Conservation (phyloP, 768 basidiomycete species). For the Leccinum rimulosum region DNA sequence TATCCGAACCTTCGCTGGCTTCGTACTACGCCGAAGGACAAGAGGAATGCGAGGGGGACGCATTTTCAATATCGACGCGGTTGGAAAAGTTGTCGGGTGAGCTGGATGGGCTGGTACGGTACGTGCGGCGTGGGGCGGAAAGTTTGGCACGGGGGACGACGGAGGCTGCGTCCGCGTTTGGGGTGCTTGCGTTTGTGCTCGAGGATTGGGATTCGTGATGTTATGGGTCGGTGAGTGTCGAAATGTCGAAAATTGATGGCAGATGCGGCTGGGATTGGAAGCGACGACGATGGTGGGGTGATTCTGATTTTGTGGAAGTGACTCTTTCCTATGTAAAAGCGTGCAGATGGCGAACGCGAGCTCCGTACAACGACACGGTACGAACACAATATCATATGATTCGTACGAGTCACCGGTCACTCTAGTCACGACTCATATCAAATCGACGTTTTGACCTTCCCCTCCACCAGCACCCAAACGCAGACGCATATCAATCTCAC, state of each 20-base stretch:
- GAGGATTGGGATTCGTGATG: slow-evolving; percentile 64
- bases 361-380: background rate
- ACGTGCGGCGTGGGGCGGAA: slow-evolving; percentile 64
- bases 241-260: background rate
- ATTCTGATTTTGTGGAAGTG: too few relatives aligned
- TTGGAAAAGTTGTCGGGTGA: slow-evolving; percentile 69
- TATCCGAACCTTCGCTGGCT: slow-evolving; percentile 33
- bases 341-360: background rate
- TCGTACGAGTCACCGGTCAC: too few relatives aligned
- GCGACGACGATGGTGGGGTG: background rate
- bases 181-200: slow-evolving; percentile 69
- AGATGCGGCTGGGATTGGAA: background rate
- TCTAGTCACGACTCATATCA: too few relatives aligned
- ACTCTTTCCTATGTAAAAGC: background rate
- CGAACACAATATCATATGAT: too few relatives aligned
- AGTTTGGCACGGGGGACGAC: slow-evolving; percentile 59
- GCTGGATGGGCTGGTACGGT: slow-evolving; percentile 68
- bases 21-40: slow-evolving; percentile 11
- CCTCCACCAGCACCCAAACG: too few relatives aligned
- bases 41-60: slow-evolving; percentile 40
- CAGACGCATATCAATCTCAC: background rate
- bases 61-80: slow-evolving; percentile 33
- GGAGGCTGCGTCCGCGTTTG: slow-evolving; percentile 62
- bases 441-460: too few relatives aligned
- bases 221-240: background rate